Evolutionary conservation across 2,329 filamentous ascomycete species (phyloP), one percentile per base, ranked within the genome.

Genomic region (Pseudogymnoascus sp.): DNA sequence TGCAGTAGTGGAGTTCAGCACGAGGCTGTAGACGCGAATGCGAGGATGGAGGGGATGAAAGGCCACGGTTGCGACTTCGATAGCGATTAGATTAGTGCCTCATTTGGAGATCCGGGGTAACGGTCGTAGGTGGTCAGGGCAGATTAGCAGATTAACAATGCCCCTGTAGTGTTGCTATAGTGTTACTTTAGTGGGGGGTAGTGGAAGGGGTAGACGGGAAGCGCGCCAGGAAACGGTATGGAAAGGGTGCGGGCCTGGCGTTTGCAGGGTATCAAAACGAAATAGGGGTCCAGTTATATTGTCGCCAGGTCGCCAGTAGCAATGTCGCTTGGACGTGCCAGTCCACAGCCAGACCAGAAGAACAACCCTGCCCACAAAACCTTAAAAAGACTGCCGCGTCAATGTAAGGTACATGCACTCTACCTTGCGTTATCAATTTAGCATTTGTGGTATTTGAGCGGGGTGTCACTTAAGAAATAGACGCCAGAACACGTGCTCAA

Each of bases 91-190:
- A 56, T 56, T 56, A 56, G 46, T 56, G 8, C 25, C 46, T 31
- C 46, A 56, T 56, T 31, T 56, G 46, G 46, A 56, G 46, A 56
- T 56, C 25, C 25, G 25, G 46, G 46, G 43, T 49, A 38, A n/a
- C n/a, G 31, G 34, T 38, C 14, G 16, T 23, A 60, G 31, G 59
- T 37, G 59, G 59, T 37, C 59, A 60, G 37, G 12, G 37, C 59
- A 37, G 59, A 60, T 60, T 60, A 18, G 37, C 59, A 37, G 59
- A 60, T 60, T 60, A 37, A 60, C 34, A 60, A 16, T n/a, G 46
- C 46, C 25, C 8, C 46, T 8, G 46, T 56, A 34, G 46, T 56
- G 46, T 34, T 21, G 8, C 49, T 60, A 62, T 43, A 61, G 21
- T 46, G 36, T 9, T 25, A 37, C 11, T 4, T 56, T 36, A 42